phyloP scores from a whole-genome alignment of 768 basidiomycete species.

The Termitomyces sp. region DNA sequence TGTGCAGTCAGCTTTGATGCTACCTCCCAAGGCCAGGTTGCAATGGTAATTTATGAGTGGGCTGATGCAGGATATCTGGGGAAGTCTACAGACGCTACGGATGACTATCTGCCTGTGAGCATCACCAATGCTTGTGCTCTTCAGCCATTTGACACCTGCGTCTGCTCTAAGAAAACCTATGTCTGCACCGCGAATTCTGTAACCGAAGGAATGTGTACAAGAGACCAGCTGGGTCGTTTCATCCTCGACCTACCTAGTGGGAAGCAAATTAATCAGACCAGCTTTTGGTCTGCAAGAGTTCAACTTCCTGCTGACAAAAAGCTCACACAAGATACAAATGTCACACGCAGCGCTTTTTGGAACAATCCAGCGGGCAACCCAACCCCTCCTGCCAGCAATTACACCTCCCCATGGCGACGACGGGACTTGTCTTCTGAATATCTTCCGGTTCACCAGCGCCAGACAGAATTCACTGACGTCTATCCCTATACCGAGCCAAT shows the following conservation, averaged over 20 bases:
- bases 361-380: constrained; percentile 58
- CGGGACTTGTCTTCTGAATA: not conserved
- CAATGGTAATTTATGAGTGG: constrained; percentile 98
- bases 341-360: constrained; percentile 41
- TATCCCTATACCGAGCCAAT: constrained; percentile 66
- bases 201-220: constrained; percentile 61
- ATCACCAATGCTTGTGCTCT: not conserved
- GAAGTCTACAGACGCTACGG: constrained; percentile 47
- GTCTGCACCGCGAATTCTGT: constrained; percentile 87
- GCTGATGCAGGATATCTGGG: constrained; percentile 82
- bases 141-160: constrained; percentile 7
- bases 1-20: constrained; percentile 69
- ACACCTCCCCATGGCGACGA: constrained; percentile 46
- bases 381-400: constrained; percentile 40
- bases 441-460: constrained; percentile 15
- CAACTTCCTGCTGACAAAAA: constrained; percentile 43
- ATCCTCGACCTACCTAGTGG: constrained; percentile 72
- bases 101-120: constrained; percentile 63
- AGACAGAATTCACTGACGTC: constrained; percentile 37
- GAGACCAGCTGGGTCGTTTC: constrained; percentile 78
- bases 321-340: constrained; percentile 15
- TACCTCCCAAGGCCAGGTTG: constrained; percentile 78
- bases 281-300: constrained; percentile 85
- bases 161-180: constrained; percentile 75
- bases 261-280: constrained; percentile 62